Evolutionary conservation across 2,329 filamentous ascomycete genomes (phyloP), one percentile per base, ranked within the genome.

Genomic region (Hypoxylon sp.): DNA sequence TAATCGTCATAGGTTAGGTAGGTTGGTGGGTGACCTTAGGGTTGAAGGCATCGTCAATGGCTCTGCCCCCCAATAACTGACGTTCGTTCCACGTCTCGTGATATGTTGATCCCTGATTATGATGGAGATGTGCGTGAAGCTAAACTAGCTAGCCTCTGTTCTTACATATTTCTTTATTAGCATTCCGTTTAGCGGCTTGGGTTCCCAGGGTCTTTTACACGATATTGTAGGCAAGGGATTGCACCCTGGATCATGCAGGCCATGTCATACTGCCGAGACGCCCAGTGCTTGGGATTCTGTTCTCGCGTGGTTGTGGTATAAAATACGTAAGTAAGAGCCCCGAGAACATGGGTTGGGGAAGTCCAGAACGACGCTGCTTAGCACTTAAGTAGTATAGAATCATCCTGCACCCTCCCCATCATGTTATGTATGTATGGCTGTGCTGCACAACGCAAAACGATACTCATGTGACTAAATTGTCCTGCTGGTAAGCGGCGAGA

Each of bases 401-500:
- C 32, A 53, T 55, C 30, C 48, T 43, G 38, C 17, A 28, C 49
- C n/a, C 32, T 58, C 21, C 11, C 57, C 45, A 34, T 53, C 51
- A 43, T 36, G 13, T 3, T 30, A 45, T 53, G 5, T 23, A 50
- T 48, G 38, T 60, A 41, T 38, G 41, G 28, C 58, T 34, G 60
- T 65, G 67, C 60, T 48, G 43, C 49, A 51, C 53, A 53, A 56
- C 43, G 49, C 51, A 28, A 25, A 25, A 50, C 14, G 23, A 13
- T 60, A 58, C 56, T 71, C 68, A 71, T 71, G 68, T 71, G 68
- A 71, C 68, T 32, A 30, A 21, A 14, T 25, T 43, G 6, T 55
- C 60, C 68, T 71, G 68, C 63, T 53, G 66, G 62, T 69, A 66
- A 71, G 67, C 68, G 60, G 57, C 65, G 23, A 50, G 50, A 67